Percentiles rank a stretch among this genome's conserved stretches.
These are phyloP conservation scores for Dactylellina sp. DNA, from an alignment of 2,329 filamentous ascomycete genomes.

Conservation along the genomic window DNA sequence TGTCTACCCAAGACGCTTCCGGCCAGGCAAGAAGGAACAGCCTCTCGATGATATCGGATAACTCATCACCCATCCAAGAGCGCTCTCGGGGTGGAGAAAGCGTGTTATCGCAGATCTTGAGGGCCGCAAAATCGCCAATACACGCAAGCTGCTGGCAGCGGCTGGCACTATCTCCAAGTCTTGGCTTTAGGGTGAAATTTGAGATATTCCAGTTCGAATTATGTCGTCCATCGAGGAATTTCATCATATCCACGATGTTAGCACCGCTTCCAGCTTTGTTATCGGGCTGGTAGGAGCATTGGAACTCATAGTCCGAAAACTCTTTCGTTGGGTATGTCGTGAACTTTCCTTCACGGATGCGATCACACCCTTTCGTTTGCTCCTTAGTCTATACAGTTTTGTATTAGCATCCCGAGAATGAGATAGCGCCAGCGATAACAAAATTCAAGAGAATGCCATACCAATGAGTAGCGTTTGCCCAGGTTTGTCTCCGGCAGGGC, in stretches of 20 bases:
- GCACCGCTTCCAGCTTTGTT: not conserved
- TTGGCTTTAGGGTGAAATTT: not conserved
- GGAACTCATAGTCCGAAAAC: not conserved
- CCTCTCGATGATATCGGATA: constrained; percentile 13
- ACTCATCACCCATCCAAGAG: not conserved
- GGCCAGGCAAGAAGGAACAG: constrained; percentile 10
- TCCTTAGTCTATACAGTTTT: not conserved
- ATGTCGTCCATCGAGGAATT: not conserved
- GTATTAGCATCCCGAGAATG: too few species aligned
- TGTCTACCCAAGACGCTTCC: constrained; percentile 11
- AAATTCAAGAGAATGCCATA: not conserved
- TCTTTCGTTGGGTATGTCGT: not conserved
- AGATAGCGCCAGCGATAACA: too few species aligned
- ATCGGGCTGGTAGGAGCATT: constrained; percentile 6
- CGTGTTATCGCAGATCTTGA: constrained; percentile 15
- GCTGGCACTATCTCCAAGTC: too few species aligned
- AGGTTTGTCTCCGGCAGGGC: not conserved
- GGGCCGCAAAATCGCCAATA: constrained; percentile 18
- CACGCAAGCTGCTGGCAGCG: constrained; percentile 28
- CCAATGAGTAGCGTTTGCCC: not conserved
- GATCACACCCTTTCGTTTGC: not conserved
- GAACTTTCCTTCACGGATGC: constrained; percentile 3
- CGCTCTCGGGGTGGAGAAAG: not conserved
- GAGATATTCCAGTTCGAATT: not conserved
- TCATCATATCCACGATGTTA: constrained; percentile 6